Evolutionary conservation across 1,284 basidiomycete genomes (phyloP).

Genomic region (Tilletia indica): DNA sequence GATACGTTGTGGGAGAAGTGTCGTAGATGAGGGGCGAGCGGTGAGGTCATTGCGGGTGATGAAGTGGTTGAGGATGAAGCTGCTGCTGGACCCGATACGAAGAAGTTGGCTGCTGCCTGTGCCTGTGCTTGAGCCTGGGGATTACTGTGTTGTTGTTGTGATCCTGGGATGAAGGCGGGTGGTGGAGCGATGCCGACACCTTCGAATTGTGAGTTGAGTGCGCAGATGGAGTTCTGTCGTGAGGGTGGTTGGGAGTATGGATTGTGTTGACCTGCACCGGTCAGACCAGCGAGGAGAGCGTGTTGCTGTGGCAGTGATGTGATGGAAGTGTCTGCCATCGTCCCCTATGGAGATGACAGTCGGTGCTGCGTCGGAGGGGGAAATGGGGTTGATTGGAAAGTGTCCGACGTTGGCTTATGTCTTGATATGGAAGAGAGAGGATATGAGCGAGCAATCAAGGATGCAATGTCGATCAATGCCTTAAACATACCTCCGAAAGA

Average conservation of each 20-base stretch:
- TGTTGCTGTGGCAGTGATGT: background rate
- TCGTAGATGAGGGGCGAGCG: background rate
- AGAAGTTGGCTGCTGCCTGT: background rate
- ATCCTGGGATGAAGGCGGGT: background rate
- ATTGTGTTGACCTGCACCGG: background rate
- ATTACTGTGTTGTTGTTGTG: conserved; percentile 31
- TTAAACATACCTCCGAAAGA: no score
- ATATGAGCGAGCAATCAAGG: no score
- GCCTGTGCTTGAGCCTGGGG: no score
- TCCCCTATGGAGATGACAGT: no score
- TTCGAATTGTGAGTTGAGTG: conserved; percentile 38
- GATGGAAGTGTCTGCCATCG: conserved; percentile 3
- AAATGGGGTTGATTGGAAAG: no score
- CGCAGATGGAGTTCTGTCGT: conserved; percentile 30
- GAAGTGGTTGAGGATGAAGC: background rate
- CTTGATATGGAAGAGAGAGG: no score
- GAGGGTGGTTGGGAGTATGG: background rate
- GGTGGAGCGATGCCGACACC: conserved; percentile 27
- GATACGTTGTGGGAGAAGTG: background rate
- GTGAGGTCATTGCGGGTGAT: conserved; percentile 1
- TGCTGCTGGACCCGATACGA: conserved; percentile 30
- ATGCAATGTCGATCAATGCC: no score
- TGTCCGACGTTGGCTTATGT: no score
- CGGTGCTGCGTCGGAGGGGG: no score
- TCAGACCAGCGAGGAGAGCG: background rate